A percentile compares a stretch with the other conserved stretches of the same genome.
These are phyloP conservation scores for Elsinoe necatrix DNA, from an alignment of 2,329 filamentous ascomycete species.

Conservation along the genomic window DNA sequence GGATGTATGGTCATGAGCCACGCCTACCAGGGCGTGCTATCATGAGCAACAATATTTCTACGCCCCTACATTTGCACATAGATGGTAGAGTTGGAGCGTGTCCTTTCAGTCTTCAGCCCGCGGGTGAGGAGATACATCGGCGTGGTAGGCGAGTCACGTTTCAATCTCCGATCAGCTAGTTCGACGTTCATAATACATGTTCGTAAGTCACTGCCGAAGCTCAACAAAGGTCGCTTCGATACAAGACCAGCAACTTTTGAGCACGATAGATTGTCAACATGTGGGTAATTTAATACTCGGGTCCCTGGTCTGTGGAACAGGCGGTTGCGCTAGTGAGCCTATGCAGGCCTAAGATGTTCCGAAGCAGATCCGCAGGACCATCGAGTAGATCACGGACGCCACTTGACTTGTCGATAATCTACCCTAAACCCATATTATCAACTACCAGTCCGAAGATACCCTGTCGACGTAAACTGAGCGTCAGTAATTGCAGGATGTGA, in stretches of 20 bases:
- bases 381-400: slow-evolving; percentile 6
- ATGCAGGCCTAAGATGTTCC: slow-evolving; percentile 13
- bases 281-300: background rate
- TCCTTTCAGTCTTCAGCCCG: background rate
- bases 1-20: slow-evolving; percentile 54
- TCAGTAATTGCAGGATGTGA: slow-evolving; percentile 7
- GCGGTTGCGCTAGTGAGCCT: background rate
- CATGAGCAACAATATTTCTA: slow-evolving; percentile 24
- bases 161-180: background rate
- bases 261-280: background rate
- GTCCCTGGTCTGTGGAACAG: slow-evolving; percentile 4
- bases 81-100: background rate
- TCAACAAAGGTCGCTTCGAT: background rate
- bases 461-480: background rate
- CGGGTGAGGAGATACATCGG: background rate
- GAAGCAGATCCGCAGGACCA: slow-evolving; percentile 7
- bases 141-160: background rate
- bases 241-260: background rate
- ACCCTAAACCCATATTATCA: background rate
- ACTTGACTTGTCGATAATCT: background rate
- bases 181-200: background rate
- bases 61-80: background rate
- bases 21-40: too few relatives aligned
- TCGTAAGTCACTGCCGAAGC: background rate
- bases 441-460: background rate